Evolutionary conservation across 2,329 filamentous ascomycete genomes (phyloP).

Genomic region (Aspergillus fructus): DNA sequence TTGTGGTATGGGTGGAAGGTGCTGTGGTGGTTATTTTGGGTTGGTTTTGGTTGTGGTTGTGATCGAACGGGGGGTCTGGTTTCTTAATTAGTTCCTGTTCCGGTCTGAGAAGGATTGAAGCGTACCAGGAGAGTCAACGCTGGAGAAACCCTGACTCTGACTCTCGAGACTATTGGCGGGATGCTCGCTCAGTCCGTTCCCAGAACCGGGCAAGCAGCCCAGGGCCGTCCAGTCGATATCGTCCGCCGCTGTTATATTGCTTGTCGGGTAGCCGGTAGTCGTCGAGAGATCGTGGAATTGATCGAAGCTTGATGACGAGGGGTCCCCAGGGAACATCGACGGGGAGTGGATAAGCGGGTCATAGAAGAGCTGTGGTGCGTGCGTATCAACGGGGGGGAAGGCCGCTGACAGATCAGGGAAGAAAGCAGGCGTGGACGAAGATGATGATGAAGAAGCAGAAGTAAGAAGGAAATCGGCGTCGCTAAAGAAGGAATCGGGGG

Average conservation of each 20-base stretch:
- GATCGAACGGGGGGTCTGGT: conserved; percentile 1
- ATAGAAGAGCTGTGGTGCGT: conserved; percentile 9
- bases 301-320: background rate
- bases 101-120: too few relatives aligned
- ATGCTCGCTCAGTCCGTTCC: background rate
- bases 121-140: conserved; percentile 7
- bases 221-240: conserved; percentile 9
- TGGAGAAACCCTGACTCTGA: background rate
- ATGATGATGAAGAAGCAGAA: background rate
- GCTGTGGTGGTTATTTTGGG: background rate
- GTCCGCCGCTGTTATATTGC: background rate
- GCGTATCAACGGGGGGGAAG: conserved; percentile 13
- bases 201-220: conserved; percentile 5
- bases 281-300: background rate
- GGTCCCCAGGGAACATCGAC: conserved; percentile 5
- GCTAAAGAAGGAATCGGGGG: conserved; percentile 1
- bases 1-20: background rate
- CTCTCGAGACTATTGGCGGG: conserved; percentile 2
- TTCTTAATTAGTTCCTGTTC: background rate
- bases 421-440: conserved; percentile 1
- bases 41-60: background rate
- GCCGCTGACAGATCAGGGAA: conserved; percentile 9
- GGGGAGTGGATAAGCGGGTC: background rate
- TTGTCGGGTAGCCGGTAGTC: conserved; percentile 4
- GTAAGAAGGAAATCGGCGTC: conserved; percentile 3